These are phyloP conservation scores for Vigna mungo DNA, from an alignment of 306 rosid species.

Conservation along the genomic window DNA sequence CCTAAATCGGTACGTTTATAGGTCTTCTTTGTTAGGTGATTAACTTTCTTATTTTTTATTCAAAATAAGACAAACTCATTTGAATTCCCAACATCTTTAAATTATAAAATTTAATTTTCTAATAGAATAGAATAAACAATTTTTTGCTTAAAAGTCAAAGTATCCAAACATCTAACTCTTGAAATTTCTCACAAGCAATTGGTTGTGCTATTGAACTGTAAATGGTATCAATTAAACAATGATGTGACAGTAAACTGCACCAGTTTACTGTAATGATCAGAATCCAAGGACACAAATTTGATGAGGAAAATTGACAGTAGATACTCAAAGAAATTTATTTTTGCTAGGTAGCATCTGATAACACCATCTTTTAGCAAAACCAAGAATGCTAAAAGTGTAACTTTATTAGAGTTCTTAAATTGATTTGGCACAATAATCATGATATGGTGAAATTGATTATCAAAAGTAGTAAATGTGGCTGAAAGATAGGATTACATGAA, in stretches of 20 bases:
- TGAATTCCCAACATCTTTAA: too few species aligned
- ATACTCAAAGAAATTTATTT: neutral
- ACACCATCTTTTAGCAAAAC: slow-evolving; percentile 9
- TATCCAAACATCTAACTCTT: slow-evolving; percentile 2
- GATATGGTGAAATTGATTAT: neutral
- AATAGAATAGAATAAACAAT: neutral
- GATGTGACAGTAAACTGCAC: neutral
- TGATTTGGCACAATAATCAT: slow-evolving; percentile 11
- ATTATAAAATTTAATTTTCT: too few species aligned
- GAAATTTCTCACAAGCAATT: neutral
- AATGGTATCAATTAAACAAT: neutral
- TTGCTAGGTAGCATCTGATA: neutral
- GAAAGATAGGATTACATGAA: slow-evolving; percentile 61
- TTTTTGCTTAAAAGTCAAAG: neutral
- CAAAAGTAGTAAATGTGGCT: slow-evolving; percentile 9
- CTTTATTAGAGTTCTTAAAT: slow-evolving; percentile 4
- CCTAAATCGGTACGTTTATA: too few species aligned
- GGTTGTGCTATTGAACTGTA: neutral
- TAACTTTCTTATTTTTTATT: too few species aligned
- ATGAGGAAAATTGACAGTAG: neutral
- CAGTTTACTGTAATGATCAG: neutral
- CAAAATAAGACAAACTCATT: too few species aligned
- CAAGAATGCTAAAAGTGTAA: neutral
- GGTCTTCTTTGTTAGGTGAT: too few species aligned
- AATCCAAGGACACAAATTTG: neutral